Evolutionary conservation across 2,329 filamentous ascomycete species (phyloP), one percentile per base, ranked within the genome.

Genomic region (Sporothrix mexicana): DNA sequence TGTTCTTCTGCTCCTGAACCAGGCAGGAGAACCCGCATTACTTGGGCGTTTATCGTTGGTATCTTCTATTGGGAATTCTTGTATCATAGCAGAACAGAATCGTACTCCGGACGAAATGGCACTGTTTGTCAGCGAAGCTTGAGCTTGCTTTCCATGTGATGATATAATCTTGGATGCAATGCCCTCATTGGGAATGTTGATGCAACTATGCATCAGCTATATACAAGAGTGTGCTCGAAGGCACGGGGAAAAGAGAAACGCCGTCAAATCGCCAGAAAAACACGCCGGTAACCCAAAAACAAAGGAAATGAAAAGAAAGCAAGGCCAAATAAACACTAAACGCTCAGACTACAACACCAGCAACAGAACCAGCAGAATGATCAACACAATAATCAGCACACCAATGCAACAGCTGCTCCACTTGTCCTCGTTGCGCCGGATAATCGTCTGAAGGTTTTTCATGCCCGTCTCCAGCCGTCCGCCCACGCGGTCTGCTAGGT

Each of bases 351-450:
- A 92, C 77, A 92, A 79, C 62, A 92, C 82, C 77, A 92, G 79
- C 59, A 98, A 84, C 77, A 99, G 83, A 75, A 98, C 88, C 78
- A 99, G 85, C 78, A 99, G 83, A 41, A 99, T 83, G 73, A 98
- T 93, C 76, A 98, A 85, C 51, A 97, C 93, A 75, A 96, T 89
- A 74, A 98, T 97, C 77, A 98, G 86, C 23, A 97, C 84, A 4
- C 86, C 93, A 77, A 99, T 97, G 81, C 95, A 98, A 84, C 94
- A 98, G 81, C 94, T 94, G 77, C 94, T 97, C 84, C 84, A 86
- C 78, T 86, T 85, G 88, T 97, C 96, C 87, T 99, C 96, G 81
- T 97, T 98, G 83, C 91, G 88, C 81, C 91, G 88, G 78, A 98
- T 93, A 73, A 99, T 91, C 81, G 92, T 89, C 76, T 91, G 90